Conservation (phyloP, 345 rosid genomes). For the Jatropha curcas region DNA sequence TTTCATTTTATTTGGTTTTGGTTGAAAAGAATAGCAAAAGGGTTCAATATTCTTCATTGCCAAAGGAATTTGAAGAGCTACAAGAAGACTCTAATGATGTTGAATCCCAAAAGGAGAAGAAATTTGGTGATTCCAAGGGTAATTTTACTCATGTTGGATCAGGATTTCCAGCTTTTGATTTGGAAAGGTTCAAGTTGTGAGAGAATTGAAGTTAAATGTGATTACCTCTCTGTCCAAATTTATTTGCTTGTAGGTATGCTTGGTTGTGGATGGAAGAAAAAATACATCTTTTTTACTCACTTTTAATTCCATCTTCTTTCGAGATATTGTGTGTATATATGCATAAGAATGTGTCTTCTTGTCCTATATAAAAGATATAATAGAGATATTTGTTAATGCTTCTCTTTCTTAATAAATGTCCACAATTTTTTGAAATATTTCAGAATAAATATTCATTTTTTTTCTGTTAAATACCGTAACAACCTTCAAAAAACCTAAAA, state of each 20-base stretch:
- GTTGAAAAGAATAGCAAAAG: conserved; percentile 35
- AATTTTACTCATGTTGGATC: not conserved
- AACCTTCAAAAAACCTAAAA: no score
- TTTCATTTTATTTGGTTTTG: conserved; percentile 45
- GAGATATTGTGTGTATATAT: no score
- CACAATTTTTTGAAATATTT: no score
- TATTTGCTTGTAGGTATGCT: not conserved
- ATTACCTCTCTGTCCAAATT: not conserved
- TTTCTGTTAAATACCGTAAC: no score
- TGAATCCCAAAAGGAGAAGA: conserved; percentile 3
- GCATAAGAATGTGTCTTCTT: no score
- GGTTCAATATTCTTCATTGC: not conserved
- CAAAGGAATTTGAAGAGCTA: conserved; percentile 13
- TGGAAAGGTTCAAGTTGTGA: conserved; percentile 2
- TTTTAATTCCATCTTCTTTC: no score
- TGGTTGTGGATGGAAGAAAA: not conserved
- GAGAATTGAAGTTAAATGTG: not conserved
- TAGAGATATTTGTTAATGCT: no score
- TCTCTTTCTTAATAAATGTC: no score
- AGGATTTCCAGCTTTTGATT: not conserved
- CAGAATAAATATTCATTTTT: no score
- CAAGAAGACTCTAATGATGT: not conserved
- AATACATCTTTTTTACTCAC: no score
- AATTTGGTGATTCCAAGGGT: not conserved
- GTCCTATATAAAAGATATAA: no score